These are phyloP conservation scores for Metschnikowia kunwiensis DNA, from an alignment of 805 yeast species.

Conservation along the genomic window DNA sequence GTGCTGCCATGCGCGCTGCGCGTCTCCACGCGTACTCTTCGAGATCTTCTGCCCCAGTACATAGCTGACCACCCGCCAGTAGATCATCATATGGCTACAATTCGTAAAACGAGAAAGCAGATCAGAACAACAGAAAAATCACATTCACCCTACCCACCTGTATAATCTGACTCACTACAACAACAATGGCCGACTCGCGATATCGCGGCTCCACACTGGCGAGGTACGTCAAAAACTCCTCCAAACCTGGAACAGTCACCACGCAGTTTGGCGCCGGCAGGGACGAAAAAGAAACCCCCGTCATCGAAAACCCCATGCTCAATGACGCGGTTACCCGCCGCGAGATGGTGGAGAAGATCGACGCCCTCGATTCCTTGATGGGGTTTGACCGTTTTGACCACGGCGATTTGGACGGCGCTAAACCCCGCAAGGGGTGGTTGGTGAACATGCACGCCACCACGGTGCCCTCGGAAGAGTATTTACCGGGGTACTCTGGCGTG, in stretches of 20 bases:
- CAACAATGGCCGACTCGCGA: no score
- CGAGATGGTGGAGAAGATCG: constrained; percentile 58
- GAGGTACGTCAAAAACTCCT: constrained; percentile 46
- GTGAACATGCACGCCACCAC: constrained; percentile 90
- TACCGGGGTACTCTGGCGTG: constrained; percentile 80
- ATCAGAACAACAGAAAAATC: no score
- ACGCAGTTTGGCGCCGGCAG: constrained; percentile 15
- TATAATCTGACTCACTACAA: no score
- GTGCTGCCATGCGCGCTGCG: no score
- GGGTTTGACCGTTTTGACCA: constrained; percentile 80
- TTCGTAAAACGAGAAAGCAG: no score
- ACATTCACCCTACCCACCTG: no score
- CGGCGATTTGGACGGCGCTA: constrained; percentile 54
- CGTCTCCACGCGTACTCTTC: no score
- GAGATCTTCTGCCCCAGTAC: no score
- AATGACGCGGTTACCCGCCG: constrained; percentile 41
- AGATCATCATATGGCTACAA: no score
- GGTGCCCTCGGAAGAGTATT: constrained; percentile 53
- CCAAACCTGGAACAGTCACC: constrained; percentile 18
- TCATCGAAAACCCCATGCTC: constrained; percentile 33
- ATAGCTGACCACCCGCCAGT: no score
- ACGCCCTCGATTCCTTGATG: constrained; percentile 73
- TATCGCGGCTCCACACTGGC: constrained; percentile 50
- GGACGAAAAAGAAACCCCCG: constrained; percentile 13
- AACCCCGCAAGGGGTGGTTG: constrained; percentile 78